A percentile compares a stretch with the other conserved stretches of the same genome.
Evolutionary conservation across 2,329 filamentous ascomycete species (phyloP).

Genomic region (Emmonsia crescens): DNA sequence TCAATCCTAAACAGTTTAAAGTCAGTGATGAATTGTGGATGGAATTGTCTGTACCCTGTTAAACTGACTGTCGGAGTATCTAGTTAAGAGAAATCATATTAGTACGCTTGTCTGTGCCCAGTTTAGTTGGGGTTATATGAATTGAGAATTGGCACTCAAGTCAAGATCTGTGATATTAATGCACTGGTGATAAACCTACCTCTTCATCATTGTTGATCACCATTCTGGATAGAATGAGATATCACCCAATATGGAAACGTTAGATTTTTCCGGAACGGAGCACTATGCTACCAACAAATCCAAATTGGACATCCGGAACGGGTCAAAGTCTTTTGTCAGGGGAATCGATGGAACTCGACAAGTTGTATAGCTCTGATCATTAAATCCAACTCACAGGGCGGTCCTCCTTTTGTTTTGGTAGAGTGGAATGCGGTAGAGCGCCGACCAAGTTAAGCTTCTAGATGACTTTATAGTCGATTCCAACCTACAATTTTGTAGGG

Average conservation of each 20-base stretch:
- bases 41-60: no score
- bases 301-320: neutral
- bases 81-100: slow-evolving; percentile 4
- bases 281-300: neutral
- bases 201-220: slow-evolving; percentile 40
- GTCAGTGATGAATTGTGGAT: neutral
- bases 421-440: neutral
- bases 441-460: neutral
- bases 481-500: neutral
- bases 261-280: no score
- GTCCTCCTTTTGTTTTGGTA: neutral
- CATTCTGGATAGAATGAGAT: slow-evolving; percentile 24
- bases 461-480: neutral
- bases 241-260: neutral
- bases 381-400: neutral
- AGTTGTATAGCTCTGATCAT: neutral
- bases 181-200: slow-evolving; percentile 16
- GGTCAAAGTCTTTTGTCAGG: neutral
- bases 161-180: neutral
- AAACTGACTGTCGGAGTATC: slow-evolving; percentile 18
- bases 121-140: neutral
- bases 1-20: slow-evolving; percentile 30
- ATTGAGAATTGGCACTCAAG: neutral
- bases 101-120: neutral
- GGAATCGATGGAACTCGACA: neutral